phyloP scores from a whole-genome alignment of 495 filamentous ascomycete species.

The Penicillium waksmanii region DNA sequence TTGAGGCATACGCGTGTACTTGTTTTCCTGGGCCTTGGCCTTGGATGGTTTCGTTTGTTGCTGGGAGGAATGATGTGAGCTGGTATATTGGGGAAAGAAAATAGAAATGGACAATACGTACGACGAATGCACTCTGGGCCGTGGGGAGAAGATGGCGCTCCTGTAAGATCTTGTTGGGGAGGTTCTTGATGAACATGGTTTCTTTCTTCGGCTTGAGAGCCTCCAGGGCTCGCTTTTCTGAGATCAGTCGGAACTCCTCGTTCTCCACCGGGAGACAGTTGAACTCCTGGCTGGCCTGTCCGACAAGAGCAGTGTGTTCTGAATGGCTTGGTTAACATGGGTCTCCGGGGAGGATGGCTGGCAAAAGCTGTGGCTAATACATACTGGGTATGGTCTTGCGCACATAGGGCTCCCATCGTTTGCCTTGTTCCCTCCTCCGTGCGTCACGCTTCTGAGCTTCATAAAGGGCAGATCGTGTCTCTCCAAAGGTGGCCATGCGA shows the following conservation, averaged over 20 bases:
- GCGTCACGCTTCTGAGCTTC: slow-evolving; percentile 52
- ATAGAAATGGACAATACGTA: slow-evolving; percentile 30
- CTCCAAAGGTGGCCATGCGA: slow-evolving; percentile 47
- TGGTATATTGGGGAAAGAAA: slow-evolving; percentile 3
- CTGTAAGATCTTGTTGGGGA: slow-evolving; percentile 44
- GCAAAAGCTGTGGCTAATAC: slow-evolving; percentile 3
- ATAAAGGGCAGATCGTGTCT: slow-evolving; percentile 50
- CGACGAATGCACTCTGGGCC: slow-evolving; percentile 45
- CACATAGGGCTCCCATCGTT: slow-evolving; percentile 68
- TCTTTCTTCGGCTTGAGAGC: slow-evolving; percentile 65
- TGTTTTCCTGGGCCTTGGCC: slow-evolving; percentile 66
- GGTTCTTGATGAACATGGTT: slow-evolving; percentile 45
- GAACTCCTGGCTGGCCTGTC: slow-evolving; percentile 74
- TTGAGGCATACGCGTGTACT: slow-evolving; percentile 82
- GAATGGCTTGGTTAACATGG: slow-evolving; percentile 24
- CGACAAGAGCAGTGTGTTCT: slow-evolving; percentile 83
- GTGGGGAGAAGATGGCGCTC: slow-evolving; percentile 42
- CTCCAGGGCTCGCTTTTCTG: slow-evolving; percentile 62
- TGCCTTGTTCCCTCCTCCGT: slow-evolving; percentile 56
- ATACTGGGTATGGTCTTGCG: slow-evolving; percentile 83
- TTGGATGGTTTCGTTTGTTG: slow-evolving; percentile 43
- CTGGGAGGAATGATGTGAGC: slow-evolving; percentile 11
- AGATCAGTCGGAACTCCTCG: slow-evolving; percentile 66
- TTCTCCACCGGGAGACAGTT: slow-evolving; percentile 77
- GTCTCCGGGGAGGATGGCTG: background rate